Evolutionary conservation across 441 rosid genomes (phyloP).

Genomic region (Aquilaria agallochum): DNA sequence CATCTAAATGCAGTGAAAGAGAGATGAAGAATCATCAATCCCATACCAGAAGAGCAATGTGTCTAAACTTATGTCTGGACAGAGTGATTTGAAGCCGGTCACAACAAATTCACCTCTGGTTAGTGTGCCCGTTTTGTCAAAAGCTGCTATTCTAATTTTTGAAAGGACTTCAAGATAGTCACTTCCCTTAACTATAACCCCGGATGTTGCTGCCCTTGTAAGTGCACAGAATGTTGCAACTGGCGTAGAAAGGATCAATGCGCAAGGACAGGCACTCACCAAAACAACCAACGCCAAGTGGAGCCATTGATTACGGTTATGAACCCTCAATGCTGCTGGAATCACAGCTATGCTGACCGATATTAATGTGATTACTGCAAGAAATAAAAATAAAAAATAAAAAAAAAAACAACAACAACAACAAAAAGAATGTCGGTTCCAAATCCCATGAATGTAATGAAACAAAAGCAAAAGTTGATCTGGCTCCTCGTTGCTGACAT

Average conservation of each 20-base stretch:
- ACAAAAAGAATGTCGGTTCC: no score
- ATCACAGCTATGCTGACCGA: slow-evolving; percentile 41
- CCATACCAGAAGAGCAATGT: slow-evolving; percentile 59
- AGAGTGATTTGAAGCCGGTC: slow-evolving; percentile 44
- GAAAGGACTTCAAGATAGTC: slow-evolving; percentile 64
- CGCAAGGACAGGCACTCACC: slow-evolving; percentile 89
- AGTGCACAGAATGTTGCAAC: slow-evolving; percentile 88
- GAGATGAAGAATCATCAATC: background rate
- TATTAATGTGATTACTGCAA: slow-evolving; percentile 48
- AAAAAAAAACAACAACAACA: background rate
- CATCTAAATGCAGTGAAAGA: background rate
- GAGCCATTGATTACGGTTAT: slow-evolving; percentile 44
- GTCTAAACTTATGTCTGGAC: slow-evolving; percentile 25
- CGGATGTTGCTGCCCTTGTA: slow-evolving; percentile 67
- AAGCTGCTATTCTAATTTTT: slow-evolving; percentile 58
- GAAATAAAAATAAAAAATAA: background rate
- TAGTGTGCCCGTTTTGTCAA: slow-evolving; percentile 87
- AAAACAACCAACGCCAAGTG: slow-evolving; percentile 69
- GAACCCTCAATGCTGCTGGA: slow-evolving; percentile 39
- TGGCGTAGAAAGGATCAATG: slow-evolving; percentile 78
- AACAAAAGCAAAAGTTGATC: no score
- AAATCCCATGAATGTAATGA: no score
- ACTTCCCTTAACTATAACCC: slow-evolving; percentile 74
- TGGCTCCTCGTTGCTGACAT: no score
- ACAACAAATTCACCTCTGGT: slow-evolving; percentile 77